Evolutionary conservation across 345 rosid genomes (phyloP).

Genomic region (Camelina laxa): DNA sequence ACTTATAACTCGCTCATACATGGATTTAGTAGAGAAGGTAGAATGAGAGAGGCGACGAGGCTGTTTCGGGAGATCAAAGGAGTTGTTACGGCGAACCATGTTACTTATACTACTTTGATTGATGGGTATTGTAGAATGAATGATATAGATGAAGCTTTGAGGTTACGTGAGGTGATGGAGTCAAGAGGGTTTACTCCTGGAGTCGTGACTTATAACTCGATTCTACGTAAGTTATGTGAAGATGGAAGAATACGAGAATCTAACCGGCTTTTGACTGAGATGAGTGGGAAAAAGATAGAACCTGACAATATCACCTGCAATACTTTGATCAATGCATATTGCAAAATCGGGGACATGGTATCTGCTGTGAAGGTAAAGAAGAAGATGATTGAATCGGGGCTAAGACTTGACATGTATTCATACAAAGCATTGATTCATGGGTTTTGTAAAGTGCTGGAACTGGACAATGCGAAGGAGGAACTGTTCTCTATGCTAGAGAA

Average conservation of each 20-base stretch:
- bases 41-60: conserved; percentile 88
- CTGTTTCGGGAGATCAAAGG: conserved; percentile 74
- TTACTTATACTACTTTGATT: conserved; percentile 83
- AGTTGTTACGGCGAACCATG: conserved; percentile 60
- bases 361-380: conserved; percentile 86
- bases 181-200: conserved; percentile 70
- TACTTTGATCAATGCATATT: conserved; percentile 85
- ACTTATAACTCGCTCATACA: conserved; percentile 83
- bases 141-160: conserved; percentile 77
- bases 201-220: conserved; percentile 76
- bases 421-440: conserved; percentile 86
- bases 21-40: conserved; percentile 84
- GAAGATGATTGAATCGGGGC: conserved; percentile 80
- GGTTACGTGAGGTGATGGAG: conserved; percentile 72
- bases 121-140: conserved; percentile 86
- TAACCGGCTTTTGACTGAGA: conserved; percentile 73
- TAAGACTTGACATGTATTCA: conserved; percentile 67
- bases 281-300: conserved; percentile 72
- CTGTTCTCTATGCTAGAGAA: conserved; percentile 70
- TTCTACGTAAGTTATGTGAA: conserved; percentile 78
- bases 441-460: conserved; percentile 70
- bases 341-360: conserved; percentile 77
- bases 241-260: conserved; percentile 86
- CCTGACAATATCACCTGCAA: conserved; percentile 91
- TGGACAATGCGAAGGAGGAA: conserved; percentile 74